Evolutionary conservation across 2,329 filamentous ascomycete genomes (phyloP).

Genomic region (Pseudocercospora vitis): DNA sequence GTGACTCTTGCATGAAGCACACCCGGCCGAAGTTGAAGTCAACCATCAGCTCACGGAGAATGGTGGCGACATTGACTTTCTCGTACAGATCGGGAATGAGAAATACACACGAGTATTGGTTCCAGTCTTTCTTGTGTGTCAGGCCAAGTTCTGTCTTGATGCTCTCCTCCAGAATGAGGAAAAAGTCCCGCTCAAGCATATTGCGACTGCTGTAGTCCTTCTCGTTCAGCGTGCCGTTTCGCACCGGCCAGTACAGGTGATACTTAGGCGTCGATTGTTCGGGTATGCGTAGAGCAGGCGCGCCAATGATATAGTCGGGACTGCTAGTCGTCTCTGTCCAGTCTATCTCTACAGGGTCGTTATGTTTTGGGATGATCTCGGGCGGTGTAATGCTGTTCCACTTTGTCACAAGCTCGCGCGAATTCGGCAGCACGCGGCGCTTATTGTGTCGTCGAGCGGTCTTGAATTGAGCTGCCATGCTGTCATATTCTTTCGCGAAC

Average conservation of each 20-base stretch:
- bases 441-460: conserved; percentile 90
- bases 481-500: conserved; percentile 68
- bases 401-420: conserved; percentile 90
- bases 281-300: conserved; percentile 79
- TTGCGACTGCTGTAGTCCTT: conserved; percentile 79
- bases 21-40: conserved; percentile 88
- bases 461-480: conserved; percentile 84
- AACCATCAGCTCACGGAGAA: conserved; percentile 80
- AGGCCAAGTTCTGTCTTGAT: conserved; percentile 82
- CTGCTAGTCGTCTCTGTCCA: conserved; percentile 78
- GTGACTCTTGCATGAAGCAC: conserved; percentile 93
- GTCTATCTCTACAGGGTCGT: conserved; percentile 88
- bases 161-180: conserved; percentile 80
- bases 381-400: conserved; percentile 83
- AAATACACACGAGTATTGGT: conserved; percentile 93
- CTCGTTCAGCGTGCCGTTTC: conserved; percentile 85
- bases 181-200: conserved; percentile 81
- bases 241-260: conserved; percentile 89
- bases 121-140: conserved; percentile 74
- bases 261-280: conserved; percentile 88
- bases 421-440: conserved; percentile 92
- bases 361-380: conserved; percentile 89
- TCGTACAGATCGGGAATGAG: conserved; percentile 97
- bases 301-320: conserved; percentile 77
- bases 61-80: conserved; percentile 81